phyloP scores from a whole-genome alignment of 176 grass and related monocot species.

The Paspalum notatum region DNA sequence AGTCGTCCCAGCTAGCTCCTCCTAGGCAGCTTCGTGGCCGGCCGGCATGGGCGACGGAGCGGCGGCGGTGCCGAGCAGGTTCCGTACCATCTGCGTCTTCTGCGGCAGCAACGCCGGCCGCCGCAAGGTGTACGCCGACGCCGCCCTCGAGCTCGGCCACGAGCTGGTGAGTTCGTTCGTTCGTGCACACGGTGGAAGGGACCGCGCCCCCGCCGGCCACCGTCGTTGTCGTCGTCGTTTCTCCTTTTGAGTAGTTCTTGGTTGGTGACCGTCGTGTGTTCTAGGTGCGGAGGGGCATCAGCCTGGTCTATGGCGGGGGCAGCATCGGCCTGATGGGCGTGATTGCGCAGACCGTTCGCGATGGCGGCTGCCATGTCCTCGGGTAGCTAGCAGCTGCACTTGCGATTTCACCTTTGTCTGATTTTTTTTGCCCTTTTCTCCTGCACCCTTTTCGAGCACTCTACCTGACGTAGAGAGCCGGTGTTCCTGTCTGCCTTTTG shows the following conservation, averaged over 20 bases:
- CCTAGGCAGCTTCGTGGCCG: background rate
- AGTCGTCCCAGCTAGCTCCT: too few relatives aligned
- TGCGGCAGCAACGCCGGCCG: slow-evolving; percentile 85
- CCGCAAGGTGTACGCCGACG: slow-evolving; percentile 76
- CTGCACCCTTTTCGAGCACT: background rate
- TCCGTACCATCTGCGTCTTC: slow-evolving; percentile 81
- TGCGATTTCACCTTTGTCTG: background rate
- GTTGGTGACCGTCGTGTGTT: background rate
- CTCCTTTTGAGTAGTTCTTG: background rate
- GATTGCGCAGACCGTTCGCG: slow-evolving; percentile 69
- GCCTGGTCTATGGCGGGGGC: slow-evolving; percentile 85
- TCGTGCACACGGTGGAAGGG: background rate
- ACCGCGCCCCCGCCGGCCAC: background rate
- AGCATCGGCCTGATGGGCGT: slow-evolving; percentile 92
- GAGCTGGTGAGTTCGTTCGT: slow-evolving; percentile 55
- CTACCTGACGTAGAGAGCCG: slow-evolving; percentile 7
- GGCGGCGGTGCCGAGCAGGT: slow-evolving; percentile 53
- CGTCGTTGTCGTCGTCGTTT: background rate
- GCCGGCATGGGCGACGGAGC: slow-evolving; percentile 40
- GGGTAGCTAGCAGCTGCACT: slow-evolving; percentile 42
- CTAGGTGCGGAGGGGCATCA: slow-evolving; percentile 64
- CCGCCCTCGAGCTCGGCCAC: slow-evolving; percentile 79
- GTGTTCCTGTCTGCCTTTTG: background rate
- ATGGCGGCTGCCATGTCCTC: slow-evolving; percentile 75
- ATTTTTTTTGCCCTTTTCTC: background rate